phyloP scores from a whole-genome alignment of 305 asterid genomes.

The Withania somnifera region DNA sequence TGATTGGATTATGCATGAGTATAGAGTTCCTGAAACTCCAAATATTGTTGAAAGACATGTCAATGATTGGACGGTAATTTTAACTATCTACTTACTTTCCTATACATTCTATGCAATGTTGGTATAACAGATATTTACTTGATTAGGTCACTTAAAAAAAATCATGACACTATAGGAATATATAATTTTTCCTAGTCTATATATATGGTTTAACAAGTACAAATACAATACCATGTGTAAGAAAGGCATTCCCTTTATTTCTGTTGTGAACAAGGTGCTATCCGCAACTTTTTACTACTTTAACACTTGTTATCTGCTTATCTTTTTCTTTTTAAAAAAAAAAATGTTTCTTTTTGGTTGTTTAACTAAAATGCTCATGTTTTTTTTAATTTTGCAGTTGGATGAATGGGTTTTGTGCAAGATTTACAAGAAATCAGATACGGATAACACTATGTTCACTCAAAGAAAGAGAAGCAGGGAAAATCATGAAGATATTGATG shows the following conservation, averaged over 20 bases:
- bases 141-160: not conserved
- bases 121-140: not conserved
- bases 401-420: slow-evolving; percentile 4
- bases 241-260: no score
- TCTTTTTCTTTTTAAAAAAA: no score
- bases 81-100: not conserved
- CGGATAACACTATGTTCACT: not conserved
- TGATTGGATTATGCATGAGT: slow-evolving; percentile 15
- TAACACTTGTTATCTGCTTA: no score
- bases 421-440: not conserved
- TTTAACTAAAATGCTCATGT: no score
- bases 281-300: no score
- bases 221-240: no score
- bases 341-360: no score
- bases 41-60: not conserved
- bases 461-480: not conserved
- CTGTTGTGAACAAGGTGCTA: no score
- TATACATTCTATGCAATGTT: no score
- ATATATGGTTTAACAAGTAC: no score
- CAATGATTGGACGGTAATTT: not conserved
- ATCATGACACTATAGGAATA: no score
- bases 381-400: not conserved
- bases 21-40: not conserved
- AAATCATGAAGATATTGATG: not conserved
- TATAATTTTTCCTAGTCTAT: not conserved